Evolutionary conservation across 2,329 filamentous ascomycete genomes (phyloP), one percentile per base, ranked within the genome.

Genomic region (Calcarisporium arbuscula): DNA sequence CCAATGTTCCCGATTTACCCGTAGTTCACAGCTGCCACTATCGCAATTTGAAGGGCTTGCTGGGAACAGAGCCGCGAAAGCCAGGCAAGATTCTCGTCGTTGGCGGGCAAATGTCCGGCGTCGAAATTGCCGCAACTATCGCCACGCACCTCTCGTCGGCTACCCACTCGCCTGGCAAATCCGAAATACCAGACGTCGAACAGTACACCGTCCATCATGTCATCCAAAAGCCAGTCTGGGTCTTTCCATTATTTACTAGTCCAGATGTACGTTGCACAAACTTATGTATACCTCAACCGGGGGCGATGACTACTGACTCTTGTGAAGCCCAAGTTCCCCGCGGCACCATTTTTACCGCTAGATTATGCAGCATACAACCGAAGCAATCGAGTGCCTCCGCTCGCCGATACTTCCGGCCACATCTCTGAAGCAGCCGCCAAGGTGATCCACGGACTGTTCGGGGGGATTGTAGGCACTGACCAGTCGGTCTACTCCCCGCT

Each of bases 21-120:
- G 60, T 80, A 3, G 57, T 85, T 1, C 84, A 89, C 54, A 88
- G 82, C 57, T 82, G 81, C 30, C 59, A 70, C 19, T 80, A 86
- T 34, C 67, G 80, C 4, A 65, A 72, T 35, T 55, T 83, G 3
- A 48, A 67, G 19, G 53, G 53, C 8, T 53, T 81, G 4, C 47
- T 81, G 2, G 60, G 57, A 0, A 51, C 57, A 9, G 47, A 57
- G 0, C 52, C 61, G 3, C 36, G 42, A 5, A 47, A 50, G 1
- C 65, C 66, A 2, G 72, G 74, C 14, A 85, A 80, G 49, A 77
- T 92, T 12, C 65, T 87, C 2, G 67, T 94, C 1, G 74, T 88
- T 1, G 86, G 86, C 1, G 85, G 85, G 1, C 84, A 88, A 48
- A 88, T 92, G 72, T 90, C 85, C 3, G 85, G 85, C 1, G 74